Base-by-base conservation (phyloP, 2,329 filamentous ascomycete genomes). In the Aureobasidium uvarum region DNA sequence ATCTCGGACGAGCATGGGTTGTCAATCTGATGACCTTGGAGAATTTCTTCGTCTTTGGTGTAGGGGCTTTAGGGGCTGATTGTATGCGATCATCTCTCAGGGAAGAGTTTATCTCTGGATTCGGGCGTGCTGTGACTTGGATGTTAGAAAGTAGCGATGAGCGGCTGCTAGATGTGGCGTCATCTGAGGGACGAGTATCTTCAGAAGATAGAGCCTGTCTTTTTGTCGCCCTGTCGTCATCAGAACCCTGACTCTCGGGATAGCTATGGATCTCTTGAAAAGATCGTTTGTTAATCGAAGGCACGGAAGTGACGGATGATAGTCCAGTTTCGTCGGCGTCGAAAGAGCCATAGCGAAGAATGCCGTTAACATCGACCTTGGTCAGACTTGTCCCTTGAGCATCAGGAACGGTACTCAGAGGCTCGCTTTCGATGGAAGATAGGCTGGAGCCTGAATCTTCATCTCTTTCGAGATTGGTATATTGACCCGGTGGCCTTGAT, bases 1-100 rank as follows among this genome's bases (percentile, higher is more conserved):
- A 90, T 23, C 72, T 72, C 43, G 74, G 71, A 55, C 73, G 71
- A 18, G 72, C 71, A 39, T 69, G 67, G 10, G 56, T 68, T 51
- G 31, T 48, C 8, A 66, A 62, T 55, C 65, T 65, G 16, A 41
- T 18, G 16, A 60, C 52, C 18, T 66, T 66, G 8, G 41, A 63
- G n/a, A 39, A 45, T 36, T 58, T 60, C 36, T 64, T 59, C 18
- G 45, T 36, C 45, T 58, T 66, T 38, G 55, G 56, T 39, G 62
- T 38, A 8, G 48, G 46, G 28, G 58, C 62, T 63, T 52, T 38
- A 10, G 55, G 36, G 28, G 64, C 38, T 14, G 64, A 66, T 5
- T 36, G 41, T 48, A 58, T 58, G 28, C 45, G 52, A 46, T 48
- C 11, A 25, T 58, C 65, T 46, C 33, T 54, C 28, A 43, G 16